These are phyloP conservation scores for Thymus quinquecostatus DNA, from an alignment of 257 asterid species.

Conservation along the genomic window DNA sequence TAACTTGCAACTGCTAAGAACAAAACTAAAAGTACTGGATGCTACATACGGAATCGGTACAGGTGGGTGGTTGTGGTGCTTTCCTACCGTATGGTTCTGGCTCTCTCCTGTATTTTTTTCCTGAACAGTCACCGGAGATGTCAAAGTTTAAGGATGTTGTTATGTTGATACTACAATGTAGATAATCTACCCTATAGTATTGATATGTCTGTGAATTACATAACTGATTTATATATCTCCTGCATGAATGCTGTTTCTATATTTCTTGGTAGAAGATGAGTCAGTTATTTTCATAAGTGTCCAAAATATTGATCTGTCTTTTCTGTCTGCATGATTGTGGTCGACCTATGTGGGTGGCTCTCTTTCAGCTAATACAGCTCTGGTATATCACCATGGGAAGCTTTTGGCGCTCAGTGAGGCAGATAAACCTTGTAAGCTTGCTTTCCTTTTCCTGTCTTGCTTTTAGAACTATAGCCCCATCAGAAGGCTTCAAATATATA, in stretches of 20 bases:
- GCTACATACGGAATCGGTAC: slow-evolving; percentile 72
- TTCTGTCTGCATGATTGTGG: slow-evolving; percentile 24
- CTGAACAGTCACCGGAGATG: slow-evolving; percentile 13
- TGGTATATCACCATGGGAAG: slow-evolving; percentile 87
- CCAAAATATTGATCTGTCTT: background rate
- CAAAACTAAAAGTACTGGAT: slow-evolving; percentile 80
- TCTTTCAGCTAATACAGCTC: slow-evolving; percentile 89
- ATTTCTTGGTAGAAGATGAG: background rate
- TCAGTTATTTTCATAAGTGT: slow-evolving; percentile 17
- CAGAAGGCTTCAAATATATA: background rate
- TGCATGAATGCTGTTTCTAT: background rate
- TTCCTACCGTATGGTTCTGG: slow-evolving; percentile 9
- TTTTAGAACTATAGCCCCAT: background rate
- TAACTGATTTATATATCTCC: slow-evolving; percentile 9
- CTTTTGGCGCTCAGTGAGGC: slow-evolving; percentile 90
- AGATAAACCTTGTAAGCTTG: slow-evolving; percentile 90
- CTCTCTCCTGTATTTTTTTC: background rate
- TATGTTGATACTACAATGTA: background rate
- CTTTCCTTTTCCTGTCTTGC: slow-evolving; percentile 27
- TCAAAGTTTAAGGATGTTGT: background rate
- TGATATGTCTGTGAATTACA: slow-evolving; percentile 2
- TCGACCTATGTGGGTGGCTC: slow-evolving; percentile 31
- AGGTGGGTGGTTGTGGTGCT: slow-evolving; percentile 69
- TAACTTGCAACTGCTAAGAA: slow-evolving; percentile 65
- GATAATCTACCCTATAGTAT: background rate